Percentiles rank a stretch among this genome's conserved stretches.
Conservation (phyloP, 106 monocot species). For the Hemerocallis citrina region DNA sequence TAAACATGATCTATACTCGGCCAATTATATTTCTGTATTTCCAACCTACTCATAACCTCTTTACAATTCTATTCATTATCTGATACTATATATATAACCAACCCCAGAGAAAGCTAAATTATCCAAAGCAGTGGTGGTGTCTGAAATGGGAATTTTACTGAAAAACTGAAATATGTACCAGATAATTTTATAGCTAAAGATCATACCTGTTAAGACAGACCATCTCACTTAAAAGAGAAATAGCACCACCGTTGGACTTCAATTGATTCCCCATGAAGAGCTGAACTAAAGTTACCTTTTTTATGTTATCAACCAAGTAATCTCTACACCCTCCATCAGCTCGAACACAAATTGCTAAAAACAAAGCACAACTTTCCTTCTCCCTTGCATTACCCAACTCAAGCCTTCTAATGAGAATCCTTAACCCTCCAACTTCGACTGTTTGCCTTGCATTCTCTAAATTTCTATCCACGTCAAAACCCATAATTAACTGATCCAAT, state of each 20-base stretch:
- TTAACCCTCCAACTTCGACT: slow-evolving; percentile 53
- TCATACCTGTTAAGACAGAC: slow-evolving; percentile 61
- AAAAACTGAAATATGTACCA: too few relatives aligned
- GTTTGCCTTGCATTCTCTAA: slow-evolving; percentile 72
- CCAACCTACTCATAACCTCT: too few relatives aligned
- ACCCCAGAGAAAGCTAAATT: too few relatives aligned
- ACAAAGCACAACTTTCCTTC: slow-evolving; percentile 33
- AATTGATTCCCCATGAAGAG: slow-evolving; percentile 58
- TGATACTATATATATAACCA: too few relatives aligned
- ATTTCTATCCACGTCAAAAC: slow-evolving; percentile 72
- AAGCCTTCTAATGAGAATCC: slow-evolving; percentile 41
- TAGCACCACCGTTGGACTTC: slow-evolving; percentile 45
- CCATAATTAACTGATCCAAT: slow-evolving; percentile 61
- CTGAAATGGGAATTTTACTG: too few relatives aligned
- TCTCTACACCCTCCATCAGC: slow-evolving; percentile 59
- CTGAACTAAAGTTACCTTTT: slow-evolving; percentile 59
- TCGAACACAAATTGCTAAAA: slow-evolving; percentile 51
- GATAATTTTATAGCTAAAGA: background rate
- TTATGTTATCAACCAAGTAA: slow-evolving; percentile 50
- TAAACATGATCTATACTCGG: too few relatives aligned
- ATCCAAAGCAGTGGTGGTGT: too few relatives aligned
- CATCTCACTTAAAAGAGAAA: slow-evolving; percentile 59
- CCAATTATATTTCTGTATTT: too few relatives aligned
- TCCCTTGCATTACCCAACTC: slow-evolving; percentile 50
- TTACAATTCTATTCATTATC: too few relatives aligned